These are phyloP conservation scores for Arabidopsis thaliana DNA, from an alignment of 345 rosid genomes.

Conservation along the genomic window DNA sequence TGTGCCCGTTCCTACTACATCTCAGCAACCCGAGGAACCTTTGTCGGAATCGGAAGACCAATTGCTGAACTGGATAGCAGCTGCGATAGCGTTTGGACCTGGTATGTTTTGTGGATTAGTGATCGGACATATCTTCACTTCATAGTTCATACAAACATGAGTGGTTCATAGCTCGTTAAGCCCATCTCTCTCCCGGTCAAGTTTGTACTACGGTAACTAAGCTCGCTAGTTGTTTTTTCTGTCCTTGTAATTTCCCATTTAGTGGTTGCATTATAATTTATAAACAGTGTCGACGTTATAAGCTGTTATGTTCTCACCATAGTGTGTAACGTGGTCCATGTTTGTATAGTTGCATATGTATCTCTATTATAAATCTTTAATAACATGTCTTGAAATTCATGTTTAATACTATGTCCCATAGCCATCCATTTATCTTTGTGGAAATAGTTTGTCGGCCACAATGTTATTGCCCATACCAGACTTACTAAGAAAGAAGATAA, in stretches of 20 bases:
- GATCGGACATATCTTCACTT: neutral
- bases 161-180: neutral
- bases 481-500: no score
- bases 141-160: neutral
- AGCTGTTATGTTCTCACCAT: neutral
- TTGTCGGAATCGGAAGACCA: neutral
- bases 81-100: neutral
- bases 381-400: neutral
- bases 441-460: no score
- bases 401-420: neutral
- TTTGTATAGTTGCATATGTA: neutral
- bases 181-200: neutral
- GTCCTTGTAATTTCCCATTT: neutral
- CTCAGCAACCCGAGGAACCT: neutral
- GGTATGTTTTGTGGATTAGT: constrained; percentile 1
- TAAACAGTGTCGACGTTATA: neutral
- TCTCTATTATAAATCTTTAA: neutral
- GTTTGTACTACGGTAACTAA: neutral
- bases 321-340: neutral
- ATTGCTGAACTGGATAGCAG: neutral
- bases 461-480: no score
- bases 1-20: neutral
- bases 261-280: neutral
- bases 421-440: no score
- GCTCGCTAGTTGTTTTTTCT: neutral